Conservation (phyloP, 805 yeast species). For the Millerozyma miso region DNA sequence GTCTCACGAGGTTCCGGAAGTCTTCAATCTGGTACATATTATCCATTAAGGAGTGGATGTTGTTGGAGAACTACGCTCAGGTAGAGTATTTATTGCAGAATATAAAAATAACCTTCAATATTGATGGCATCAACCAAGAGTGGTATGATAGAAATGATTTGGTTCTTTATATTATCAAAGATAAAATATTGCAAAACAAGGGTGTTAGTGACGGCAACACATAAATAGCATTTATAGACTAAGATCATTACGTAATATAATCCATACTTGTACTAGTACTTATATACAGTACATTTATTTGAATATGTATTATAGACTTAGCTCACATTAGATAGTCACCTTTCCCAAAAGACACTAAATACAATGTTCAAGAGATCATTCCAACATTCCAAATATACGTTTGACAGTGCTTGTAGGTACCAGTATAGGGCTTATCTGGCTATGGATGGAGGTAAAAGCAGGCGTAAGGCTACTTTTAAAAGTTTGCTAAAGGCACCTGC, state of each 20-base stretch:
- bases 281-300: background rate
- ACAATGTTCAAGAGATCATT: background rate
- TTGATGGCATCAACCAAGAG: constrained; percentile 11
- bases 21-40: constrained; percentile 73
- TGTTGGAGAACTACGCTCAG: constrained; percentile 23
- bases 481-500: constrained; percentile 31
- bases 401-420: background rate
- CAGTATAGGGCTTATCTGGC: too few relatives aligned
- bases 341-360: background rate
- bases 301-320: too few relatives aligned
- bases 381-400: background rate
- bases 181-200: constrained; percentile 2
- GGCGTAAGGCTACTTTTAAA: constrained; percentile 18
- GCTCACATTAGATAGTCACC: too few relatives aligned
- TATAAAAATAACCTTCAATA: constrained; percentile 18
- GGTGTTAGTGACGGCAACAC: background rate
- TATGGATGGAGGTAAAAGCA: too few relatives aligned
- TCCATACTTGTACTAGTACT: background rate
- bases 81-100: constrained; percentile 23
- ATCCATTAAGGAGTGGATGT: constrained; percentile 67
- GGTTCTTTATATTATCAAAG: constrained; percentile 21
- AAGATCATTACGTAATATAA: background rate
- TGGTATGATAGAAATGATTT: constrained; percentile 35
- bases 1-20: constrained; percentile 64
- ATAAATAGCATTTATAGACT: background rate